phyloP scores from a whole-genome alignment of 129 eudicot species.

The Flaveria brownii region DNA sequence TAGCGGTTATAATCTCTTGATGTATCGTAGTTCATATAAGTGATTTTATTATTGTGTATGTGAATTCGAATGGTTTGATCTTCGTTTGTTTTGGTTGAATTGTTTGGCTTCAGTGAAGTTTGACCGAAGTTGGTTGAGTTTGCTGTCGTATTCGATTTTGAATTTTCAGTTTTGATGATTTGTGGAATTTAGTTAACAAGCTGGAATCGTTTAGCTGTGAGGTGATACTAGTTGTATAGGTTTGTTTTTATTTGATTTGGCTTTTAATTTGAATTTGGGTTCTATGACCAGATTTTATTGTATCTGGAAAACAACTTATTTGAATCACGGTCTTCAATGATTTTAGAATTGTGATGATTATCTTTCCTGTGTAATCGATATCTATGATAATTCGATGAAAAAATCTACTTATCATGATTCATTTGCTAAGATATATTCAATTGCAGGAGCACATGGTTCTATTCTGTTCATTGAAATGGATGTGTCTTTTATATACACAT shows the following conservation, averaged over 20 bases:
- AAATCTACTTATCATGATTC: neutral
- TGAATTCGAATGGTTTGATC: slow-evolving; percentile 21
- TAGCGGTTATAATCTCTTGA: slow-evolving; percentile 10
- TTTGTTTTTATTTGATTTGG: slow-evolving; percentile 26
- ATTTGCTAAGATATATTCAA: neutral
- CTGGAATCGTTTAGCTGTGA: slow-evolving; percentile 14
- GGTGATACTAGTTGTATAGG: slow-evolving; percentile 13
- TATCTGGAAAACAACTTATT: slow-evolving; percentile 13
- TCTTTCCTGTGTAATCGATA: neutral
- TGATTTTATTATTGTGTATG: slow-evolving; percentile 12
- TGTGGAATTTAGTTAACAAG: slow-evolving; percentile 17
- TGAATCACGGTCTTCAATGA: slow-evolving; percentile 6
- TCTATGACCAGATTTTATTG: slow-evolving; percentile 1
- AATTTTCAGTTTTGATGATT: slow-evolving; percentile 23
- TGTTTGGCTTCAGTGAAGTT: slow-evolving; percentile 23
- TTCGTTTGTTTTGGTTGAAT: slow-evolving; percentile 1
- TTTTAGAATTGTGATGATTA: neutral
- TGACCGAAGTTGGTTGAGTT: slow-evolving; percentile 24
- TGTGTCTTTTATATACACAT: slow-evolving; percentile 6
- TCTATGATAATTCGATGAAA: neutral
- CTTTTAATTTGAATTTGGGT: slow-evolving; percentile 20
- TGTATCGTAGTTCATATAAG: neutral
- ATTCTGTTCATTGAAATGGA: slow-evolving; percentile 10
- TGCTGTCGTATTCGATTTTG: slow-evolving; percentile 11
- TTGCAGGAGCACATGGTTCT: neutral